These are phyloP conservation scores for Poa pratensis DNA, from an alignment of 176 grass and related monocot genomes.

Conservation along the genomic window DNA sequence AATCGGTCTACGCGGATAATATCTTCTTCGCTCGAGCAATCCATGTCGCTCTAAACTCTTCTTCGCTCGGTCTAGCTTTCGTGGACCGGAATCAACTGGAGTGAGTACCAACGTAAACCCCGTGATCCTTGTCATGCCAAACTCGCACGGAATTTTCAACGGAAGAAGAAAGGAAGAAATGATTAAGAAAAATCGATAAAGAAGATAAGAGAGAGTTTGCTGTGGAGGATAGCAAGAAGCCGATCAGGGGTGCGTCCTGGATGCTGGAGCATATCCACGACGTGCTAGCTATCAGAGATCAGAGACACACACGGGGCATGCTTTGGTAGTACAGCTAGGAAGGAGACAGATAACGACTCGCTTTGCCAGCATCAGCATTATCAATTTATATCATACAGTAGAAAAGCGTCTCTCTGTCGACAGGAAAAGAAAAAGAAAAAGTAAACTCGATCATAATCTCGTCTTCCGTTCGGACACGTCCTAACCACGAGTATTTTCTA, in stretches of 20 bases:
- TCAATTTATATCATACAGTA: not conserved
- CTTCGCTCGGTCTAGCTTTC: too few relatives aligned
- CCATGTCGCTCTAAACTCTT: too few relatives aligned
- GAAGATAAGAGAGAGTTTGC: too few relatives aligned
- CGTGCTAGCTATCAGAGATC: not conserved
- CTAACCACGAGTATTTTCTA: not conserved
- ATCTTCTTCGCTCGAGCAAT: not conserved
- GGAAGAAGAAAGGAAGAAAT: not conserved
- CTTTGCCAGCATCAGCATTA: not conserved
- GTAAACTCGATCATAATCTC: not conserved
- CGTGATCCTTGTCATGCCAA: not conserved
- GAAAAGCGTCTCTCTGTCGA: not conserved
- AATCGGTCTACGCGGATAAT: too few relatives aligned
- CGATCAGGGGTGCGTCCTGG: too few relatives aligned
- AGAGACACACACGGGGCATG: not conserved
- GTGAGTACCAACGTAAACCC: too few relatives aligned
- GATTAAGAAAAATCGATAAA: too few relatives aligned
- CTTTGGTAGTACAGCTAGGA: conserved; percentile 19
- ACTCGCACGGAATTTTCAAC: not conserved
- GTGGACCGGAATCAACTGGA: too few relatives aligned
- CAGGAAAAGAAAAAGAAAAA: not conserved
- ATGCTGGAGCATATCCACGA: not conserved
- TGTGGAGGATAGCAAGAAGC: not conserved
- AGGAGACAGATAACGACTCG: conserved; percentile 38
- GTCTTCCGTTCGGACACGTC: not conserved